A percentile compares a stretch with the other conserved stretches of the same genome.
Evolutionary conservation across 169 alveolate species (phyloP).

Genomic region (Plasmodium yoelii): DNA sequence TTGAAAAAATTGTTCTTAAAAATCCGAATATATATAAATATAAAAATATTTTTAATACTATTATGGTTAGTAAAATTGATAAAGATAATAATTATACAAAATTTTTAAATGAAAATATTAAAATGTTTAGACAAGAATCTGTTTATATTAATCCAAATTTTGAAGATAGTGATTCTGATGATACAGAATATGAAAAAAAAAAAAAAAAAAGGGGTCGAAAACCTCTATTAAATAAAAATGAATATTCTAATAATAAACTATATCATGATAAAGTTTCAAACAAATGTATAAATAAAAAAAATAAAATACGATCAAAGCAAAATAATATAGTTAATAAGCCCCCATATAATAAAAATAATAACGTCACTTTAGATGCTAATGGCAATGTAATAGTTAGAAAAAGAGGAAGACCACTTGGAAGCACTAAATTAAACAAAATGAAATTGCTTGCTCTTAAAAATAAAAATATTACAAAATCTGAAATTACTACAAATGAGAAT

Average conservation of each 20-base stretch:
- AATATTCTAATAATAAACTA: not conserved
- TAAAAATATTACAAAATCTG: slow-evolving; percentile 12
- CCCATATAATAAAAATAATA: not conserved
- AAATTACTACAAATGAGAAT: not conserved
- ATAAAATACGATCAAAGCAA: slow-evolving; percentile 19
- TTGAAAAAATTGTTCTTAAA: slow-evolving; percentile 58
- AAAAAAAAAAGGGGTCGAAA: slow-evolving; percentile 22
- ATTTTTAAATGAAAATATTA: slow-evolving; percentile 18
- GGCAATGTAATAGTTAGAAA: slow-evolving; percentile 35
- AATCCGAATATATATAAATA: slow-evolving; percentile 39
- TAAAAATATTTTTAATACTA: slow-evolving; percentile 43
- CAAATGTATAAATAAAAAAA: slow-evolving; percentile 34
- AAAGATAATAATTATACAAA: not conserved
- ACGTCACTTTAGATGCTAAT: not conserved
- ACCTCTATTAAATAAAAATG: not conserved
- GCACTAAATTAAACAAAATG: slow-evolving; percentile 53
- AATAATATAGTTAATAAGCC: not conserved
- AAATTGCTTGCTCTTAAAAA: slow-evolving; percentile 1
- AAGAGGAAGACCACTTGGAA: slow-evolving; percentile 73
- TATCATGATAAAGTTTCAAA: not conserved
- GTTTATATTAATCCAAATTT: slow-evolving; percentile 19
- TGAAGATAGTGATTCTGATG: slow-evolving; percentile 25
- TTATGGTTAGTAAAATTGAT: slow-evolving; percentile 40
- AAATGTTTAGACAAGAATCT: slow-evolving; percentile 58
- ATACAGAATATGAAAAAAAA: not conserved